A percentile compares a stretch with the other conserved stretches of the same genome.
These are phyloP conservation scores for Myriosclerotinia scirpicola DNA, from an alignment of 2,329 filamentous ascomycete species.

Conservation along the genomic window DNA sequence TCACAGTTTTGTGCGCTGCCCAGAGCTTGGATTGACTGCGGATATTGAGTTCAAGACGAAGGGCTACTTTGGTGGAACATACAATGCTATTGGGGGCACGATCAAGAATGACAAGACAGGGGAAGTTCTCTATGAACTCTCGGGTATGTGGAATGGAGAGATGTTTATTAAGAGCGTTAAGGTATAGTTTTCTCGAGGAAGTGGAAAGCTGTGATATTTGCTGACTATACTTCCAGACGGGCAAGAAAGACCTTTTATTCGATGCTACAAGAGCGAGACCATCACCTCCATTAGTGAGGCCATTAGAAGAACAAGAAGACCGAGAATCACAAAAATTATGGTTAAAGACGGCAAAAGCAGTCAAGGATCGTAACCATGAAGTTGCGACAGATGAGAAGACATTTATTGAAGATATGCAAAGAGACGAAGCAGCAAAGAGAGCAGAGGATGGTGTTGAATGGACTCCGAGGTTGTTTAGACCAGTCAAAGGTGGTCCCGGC, in stretches of 20 bases:
- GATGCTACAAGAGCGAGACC: constrained; percentile 78
- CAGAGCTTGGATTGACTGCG: constrained; percentile 79
- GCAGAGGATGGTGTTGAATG: constrained; percentile 79
- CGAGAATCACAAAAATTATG: constrained; percentile 89
- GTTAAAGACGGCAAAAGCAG: constrained; percentile 76
- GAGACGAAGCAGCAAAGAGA: constrained; percentile 81
- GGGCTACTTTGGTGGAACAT: constrained; percentile 93
- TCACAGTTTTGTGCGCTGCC: constrained; percentile 89
- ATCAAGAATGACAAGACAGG: constrained; percentile 88
- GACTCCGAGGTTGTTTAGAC: constrained; percentile 82
- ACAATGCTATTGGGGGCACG: constrained; percentile 89
- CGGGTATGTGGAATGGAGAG: constrained; percentile 89
- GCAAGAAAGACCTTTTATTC: constrained; percentile 86
- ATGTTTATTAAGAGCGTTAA: constrained; percentile 87
- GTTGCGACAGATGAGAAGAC: constrained; percentile 92
- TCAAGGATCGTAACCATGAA: constrained; percentile 83
- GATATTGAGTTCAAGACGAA: constrained; percentile 99
- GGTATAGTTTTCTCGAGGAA: constrained; percentile 49
- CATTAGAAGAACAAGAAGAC: constrained; percentile 82
- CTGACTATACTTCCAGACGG: constrained; percentile 59
- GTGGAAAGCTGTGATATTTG: background rate
- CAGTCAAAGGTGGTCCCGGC: constrained; percentile 67
- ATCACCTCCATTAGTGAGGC: constrained; percentile 69
- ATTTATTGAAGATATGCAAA: constrained; percentile 89
- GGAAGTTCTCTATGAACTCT: constrained; percentile 86